Evolutionary conservation across 1,139 yeast species (phyloP), one percentile per base, ranked within the genome.

Genomic region (Pneumocystis canis): DNA sequence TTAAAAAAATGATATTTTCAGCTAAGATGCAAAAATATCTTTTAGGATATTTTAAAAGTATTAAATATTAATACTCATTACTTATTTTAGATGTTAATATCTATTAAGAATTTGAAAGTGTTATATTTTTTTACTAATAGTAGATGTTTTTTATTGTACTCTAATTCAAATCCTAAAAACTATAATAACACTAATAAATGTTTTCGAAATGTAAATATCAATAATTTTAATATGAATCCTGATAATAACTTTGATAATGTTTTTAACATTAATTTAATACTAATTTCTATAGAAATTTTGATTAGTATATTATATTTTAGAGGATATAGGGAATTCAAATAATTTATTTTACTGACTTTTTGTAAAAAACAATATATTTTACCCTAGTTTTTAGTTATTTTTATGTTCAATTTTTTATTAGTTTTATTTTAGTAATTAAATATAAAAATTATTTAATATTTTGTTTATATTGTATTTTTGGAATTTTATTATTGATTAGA

Each of bases 1-100:
- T 65, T 28, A 68, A 66, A 62, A 60, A 62, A 25, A 64, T 65
- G 68, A 68, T 35, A 65, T 66, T 53, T 66, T 63, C 58, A 61
- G 66, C 5, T 58, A 59, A 28, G 66, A 62, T 31, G 25, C 37
- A 28, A 35, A 66, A 66, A 61, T 66, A 65, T 60, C 39, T 63
- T n/a, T 33, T 66, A 5, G 25, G 28, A 18, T 66, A 68, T 54
- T 31, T 31, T 11, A 47, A 47, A 47, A 31, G 54, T 47, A 47
- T 40, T 18, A 9, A 25, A 47, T 18, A 25, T 47, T 47, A 28
- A 25, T 47, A 14, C 18, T 37, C 11, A 47, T 20, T 47, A 25
- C 5, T 20, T 47, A 47, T 25, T 20, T 47, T 47, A 20, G 11
- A 25, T 11, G 20, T 7, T 47, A 47, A 47, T 47, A 47, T 47